Conservation (phyloP, 1,139 yeast species). For the Suhomyces bolitotheri region DNA sequence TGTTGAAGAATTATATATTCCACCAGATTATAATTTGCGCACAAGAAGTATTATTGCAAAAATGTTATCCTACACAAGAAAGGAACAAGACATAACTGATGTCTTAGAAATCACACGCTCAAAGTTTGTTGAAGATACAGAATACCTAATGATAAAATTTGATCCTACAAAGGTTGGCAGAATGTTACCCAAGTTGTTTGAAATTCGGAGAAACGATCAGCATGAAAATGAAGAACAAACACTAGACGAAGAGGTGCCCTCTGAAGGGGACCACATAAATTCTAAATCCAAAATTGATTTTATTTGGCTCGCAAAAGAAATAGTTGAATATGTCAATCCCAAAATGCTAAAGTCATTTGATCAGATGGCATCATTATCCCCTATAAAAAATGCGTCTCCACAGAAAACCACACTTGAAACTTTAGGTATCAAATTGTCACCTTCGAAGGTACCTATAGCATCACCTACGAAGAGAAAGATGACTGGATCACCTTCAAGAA, state of each 20-base stretch:
- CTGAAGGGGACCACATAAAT: too few relatives aligned
- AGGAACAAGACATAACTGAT: background rate
- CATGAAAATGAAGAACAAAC: background rate
- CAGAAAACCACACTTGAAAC: conserved; percentile 17
- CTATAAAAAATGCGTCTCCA: background rate
- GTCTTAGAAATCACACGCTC: conserved; percentile 8
- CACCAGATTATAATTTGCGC: conserved; percentile 12
- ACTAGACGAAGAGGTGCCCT: conserved; percentile 1
- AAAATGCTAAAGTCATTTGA: conserved; percentile 11
- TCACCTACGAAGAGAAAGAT: conserved; percentile 2
- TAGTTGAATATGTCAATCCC: conserved; percentile 16
- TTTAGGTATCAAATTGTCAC: conserved; percentile 9
- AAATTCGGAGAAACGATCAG: conserved; percentile 3
- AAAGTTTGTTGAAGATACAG: conserved; percentile 13
- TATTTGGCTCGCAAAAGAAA: conserved; percentile 17
- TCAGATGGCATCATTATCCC: conserved; percentile 4
- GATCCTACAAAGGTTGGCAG: conserved; percentile 7
- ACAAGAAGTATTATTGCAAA: conserved; percentile 16
- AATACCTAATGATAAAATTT: conserved; percentile 17
- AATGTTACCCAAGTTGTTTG: conserved; percentile 7
- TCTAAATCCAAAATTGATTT: conserved; percentile 7
- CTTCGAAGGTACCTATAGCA: background rate
- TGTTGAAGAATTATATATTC: conserved; percentile 4
- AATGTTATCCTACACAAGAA: conserved; percentile 5
- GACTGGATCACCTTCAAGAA: background rate